Conservation (phyloP, 2,329 filamentous ascomycete species). For the Aspergillus floridensis region DNA sequence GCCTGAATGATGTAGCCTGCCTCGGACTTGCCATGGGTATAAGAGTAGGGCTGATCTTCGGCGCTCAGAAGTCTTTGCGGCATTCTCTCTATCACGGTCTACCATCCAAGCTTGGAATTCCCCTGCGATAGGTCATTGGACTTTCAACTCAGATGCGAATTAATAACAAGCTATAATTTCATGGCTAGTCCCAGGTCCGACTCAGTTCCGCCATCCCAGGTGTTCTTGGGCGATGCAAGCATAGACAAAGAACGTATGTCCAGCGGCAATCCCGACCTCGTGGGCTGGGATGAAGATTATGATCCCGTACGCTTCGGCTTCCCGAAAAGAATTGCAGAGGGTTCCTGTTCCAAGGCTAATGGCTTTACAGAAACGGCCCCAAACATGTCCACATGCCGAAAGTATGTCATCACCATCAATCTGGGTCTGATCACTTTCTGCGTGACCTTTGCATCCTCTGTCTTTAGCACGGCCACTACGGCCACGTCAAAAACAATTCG, state of each 20-base stretch:
- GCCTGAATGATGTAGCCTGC: no score
- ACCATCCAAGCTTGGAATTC: no score
- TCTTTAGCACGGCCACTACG: slow-evolving; percentile 46
- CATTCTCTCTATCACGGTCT: no score
- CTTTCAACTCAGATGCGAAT: no score
- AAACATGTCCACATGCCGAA: slow-evolving; percentile 19
- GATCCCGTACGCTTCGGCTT: neutral
- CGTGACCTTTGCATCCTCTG: slow-evolving; percentile 49
- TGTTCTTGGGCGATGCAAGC: neutral
- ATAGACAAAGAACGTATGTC: neutral
- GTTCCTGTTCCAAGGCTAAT: no score
- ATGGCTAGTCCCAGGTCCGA: no score
- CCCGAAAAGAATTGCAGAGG: no score
- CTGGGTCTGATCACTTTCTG: slow-evolving; percentile 46
- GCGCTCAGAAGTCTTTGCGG: no score
- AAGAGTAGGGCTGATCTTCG: no score
- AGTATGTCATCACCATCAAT: slow-evolving; percentile 44
- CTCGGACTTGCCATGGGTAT: no score
- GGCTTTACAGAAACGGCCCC: neutral
- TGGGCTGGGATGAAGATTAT: neutral
- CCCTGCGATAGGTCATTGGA: no score
- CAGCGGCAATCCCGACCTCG: neutral
- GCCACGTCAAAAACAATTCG: slow-evolving; percentile 43
- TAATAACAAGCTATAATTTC: no score
- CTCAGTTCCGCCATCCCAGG: neutral